Conservation (phyloP, 2,329 filamentous ascomycete genomes). For the Aspergillus ochraceus region DNA sequence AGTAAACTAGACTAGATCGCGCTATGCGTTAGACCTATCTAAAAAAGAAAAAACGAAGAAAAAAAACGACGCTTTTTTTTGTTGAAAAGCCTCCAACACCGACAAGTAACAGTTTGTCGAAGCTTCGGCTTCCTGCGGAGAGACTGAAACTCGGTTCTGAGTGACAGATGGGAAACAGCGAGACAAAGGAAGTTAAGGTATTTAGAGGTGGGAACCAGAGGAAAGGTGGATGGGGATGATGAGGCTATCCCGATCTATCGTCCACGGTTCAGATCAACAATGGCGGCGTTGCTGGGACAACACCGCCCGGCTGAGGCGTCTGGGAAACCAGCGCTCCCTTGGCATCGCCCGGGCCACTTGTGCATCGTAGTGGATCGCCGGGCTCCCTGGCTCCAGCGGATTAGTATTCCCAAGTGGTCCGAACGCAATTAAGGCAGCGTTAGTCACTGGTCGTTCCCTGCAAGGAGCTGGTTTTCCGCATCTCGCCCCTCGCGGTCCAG, state of each 20-base stretch:
- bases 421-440: conserved; percentile 17
- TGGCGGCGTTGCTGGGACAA: conserved; percentile 40
- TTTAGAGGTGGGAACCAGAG: conserved; percentile 31
- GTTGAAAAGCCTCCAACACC: conserved; percentile 4
- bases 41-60: not conserved
- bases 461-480: conserved; percentile 18
- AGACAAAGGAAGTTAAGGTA: conserved; percentile 28
- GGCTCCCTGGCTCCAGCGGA: conserved; percentile 6
- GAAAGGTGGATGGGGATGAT: conserved; percentile 26
- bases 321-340: conserved; percentile 31
- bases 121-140: conserved; percentile 8
- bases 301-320: conserved; percentile 27
- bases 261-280: conserved; percentile 42
- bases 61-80: conserved; percentile 6
- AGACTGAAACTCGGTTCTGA: conserved; percentile 12
- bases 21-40: conserved; percentile 16
- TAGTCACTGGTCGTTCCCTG: conserved; percentile 16
- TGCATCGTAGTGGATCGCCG: conserved; percentile 17
- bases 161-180: conserved; percentile 20
- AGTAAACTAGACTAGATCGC: conserved; percentile 13
- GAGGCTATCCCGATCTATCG: conserved; percentile 33
- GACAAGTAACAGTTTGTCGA: conserved; percentile 6
- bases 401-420: conserved; percentile 8
- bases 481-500: conserved; percentile 11
- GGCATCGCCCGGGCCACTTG: conserved; percentile 18